Conservation (phyloP, 345 rosid species). For the Fremontodendron californicum region DNA sequence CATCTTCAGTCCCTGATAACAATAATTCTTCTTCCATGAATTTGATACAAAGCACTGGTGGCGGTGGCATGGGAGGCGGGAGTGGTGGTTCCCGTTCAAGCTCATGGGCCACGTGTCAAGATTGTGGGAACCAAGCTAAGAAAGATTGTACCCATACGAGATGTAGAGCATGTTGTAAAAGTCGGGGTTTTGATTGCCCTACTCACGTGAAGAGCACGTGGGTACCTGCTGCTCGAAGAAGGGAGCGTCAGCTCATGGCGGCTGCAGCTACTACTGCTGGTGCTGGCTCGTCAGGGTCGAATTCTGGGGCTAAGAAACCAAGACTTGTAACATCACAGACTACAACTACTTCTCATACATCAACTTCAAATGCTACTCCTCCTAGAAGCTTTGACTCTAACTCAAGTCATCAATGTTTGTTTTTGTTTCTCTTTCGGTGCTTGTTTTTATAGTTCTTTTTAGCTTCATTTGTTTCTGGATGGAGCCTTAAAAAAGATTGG, state of each 20-base stretch:
- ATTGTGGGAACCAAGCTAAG: constrained; percentile 99
- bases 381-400: constrained; percentile 83
- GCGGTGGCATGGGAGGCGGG: constrained; percentile 18
- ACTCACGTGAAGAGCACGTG: constrained; percentile 99
- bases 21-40: constrained; percentile 25
- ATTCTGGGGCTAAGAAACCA: constrained; percentile 79
- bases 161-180: constrained; percentile 93
- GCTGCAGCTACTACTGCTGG: constrained; percentile 24
- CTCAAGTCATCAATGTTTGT: constrained; percentile 77
- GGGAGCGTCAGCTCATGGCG: constrained; percentile 77
- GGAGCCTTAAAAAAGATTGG: neutral
- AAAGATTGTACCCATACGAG: constrained; percentile 79
- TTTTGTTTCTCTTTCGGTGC: neutral
- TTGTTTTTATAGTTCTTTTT: neutral
- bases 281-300: constrained; percentile 70
- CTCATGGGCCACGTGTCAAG: constrained; percentile 76
- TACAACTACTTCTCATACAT: constrained; percentile 62
- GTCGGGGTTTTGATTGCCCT: constrained; percentile 80
- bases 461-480: neutral
- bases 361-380: constrained; percentile 78
- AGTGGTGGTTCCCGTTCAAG: constrained; percentile 41
- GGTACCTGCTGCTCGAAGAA: constrained; percentile 84
- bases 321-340: constrained; percentile 63
- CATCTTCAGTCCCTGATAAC: constrained; percentile 30
- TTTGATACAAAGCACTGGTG: constrained; percentile 25